Percentiles rank a stretch among this genome's conserved stretches.
Conservation (phyloP, 768 basidiomycete species). For the Cystobasidium onofrii region DNA sequence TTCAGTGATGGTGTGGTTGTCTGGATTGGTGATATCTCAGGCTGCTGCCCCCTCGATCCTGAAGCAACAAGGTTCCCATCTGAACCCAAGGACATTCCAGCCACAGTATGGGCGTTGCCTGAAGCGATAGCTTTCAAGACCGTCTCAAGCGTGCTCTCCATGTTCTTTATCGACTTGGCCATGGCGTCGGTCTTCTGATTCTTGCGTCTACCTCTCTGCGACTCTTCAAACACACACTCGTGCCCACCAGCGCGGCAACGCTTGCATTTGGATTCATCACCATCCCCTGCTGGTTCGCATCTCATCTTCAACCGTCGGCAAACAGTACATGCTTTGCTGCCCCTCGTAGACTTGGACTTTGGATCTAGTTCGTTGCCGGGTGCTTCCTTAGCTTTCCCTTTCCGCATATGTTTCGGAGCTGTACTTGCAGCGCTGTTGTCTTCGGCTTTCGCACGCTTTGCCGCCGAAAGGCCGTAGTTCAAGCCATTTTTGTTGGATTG, state of each 20-base stretch:
- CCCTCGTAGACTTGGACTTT: slow-evolving; percentile 41
- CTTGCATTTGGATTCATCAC: slow-evolving; percentile 82
- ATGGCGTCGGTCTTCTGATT: slow-evolving; percentile 41
- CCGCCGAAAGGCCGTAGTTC: background rate
- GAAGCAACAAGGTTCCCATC: slow-evolving; percentile 16
- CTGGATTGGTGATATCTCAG: background rate
- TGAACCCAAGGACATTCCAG: slow-evolving; percentile 12
- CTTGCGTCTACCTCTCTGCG: slow-evolving; percentile 67
- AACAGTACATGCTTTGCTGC: slow-evolving; percentile 72
- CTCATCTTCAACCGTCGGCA: slow-evolving; percentile 53
- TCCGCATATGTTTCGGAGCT: background rate
- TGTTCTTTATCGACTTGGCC: slow-evolving; percentile 63
- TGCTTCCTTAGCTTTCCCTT: slow-evolving; percentile 3
- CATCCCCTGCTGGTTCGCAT: slow-evolving; percentile 50
- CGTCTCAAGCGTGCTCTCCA: slow-evolving; percentile 87
- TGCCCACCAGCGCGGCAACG: slow-evolving; percentile 56
- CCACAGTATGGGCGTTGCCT: slow-evolving; percentile 10
- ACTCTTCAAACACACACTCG: slow-evolving; percentile 94
- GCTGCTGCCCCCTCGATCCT: background rate
- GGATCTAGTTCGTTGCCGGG: background rate
- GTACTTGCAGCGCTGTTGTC: background rate
- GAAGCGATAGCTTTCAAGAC: slow-evolving; percentile 65
- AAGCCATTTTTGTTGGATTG: background rate
- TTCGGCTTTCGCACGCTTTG: background rate
- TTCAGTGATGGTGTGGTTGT: background rate